Conservation (phyloP, 108 stramenopile genomes). For the Asterionellopsis glacialis region DNA sequence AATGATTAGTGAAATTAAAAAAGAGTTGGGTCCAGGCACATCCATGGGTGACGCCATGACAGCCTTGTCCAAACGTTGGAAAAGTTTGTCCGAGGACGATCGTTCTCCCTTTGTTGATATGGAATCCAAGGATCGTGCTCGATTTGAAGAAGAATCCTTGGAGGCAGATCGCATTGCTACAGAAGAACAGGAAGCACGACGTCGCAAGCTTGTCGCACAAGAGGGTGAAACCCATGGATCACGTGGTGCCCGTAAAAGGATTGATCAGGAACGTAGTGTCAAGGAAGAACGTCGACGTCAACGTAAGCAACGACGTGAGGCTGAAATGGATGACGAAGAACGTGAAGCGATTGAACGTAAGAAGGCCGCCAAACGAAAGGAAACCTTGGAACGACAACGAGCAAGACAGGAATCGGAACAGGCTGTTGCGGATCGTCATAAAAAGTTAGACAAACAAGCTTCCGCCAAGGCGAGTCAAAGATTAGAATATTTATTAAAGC, state of each 20-base stretch:
- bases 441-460: conserved; percentile 73
- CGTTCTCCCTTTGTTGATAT: conserved; percentile 43
- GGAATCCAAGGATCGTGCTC: conserved; percentile 62
- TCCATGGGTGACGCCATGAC: conserved; percentile 87
- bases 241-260: conserved; percentile 51
- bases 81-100: conserved; percentile 32
- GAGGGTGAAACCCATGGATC: conserved; percentile 43
- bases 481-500: conserved; percentile 92
- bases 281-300: conserved; percentile 17
- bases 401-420: conserved; percentile 52
- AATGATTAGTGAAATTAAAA: conserved; percentile 54
- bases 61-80: conserved; percentile 66
- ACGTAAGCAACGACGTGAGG: conserved; percentile 24
- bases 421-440: conserved; percentile 50
- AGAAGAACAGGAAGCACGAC: conserved; percentile 47
- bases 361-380: conserved; percentile 43
- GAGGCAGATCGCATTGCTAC: conserved; percentile 60
- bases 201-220: conserved; percentile 37
- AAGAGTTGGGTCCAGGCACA: conserved; percentile 35
- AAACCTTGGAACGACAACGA: conserved; percentile 57
- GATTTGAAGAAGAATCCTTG: conserved; percentile 65
- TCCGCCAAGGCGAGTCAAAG: conserved; percentile 62
- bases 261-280: conserved; percentile 49
- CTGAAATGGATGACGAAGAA: conserved; percentile 48
- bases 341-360: conserved; percentile 37